These are phyloP conservation scores for Diaporthe citriasiana DNA, from an alignment of 2,329 filamentous ascomycete species.

Conservation along the genomic window DNA sequence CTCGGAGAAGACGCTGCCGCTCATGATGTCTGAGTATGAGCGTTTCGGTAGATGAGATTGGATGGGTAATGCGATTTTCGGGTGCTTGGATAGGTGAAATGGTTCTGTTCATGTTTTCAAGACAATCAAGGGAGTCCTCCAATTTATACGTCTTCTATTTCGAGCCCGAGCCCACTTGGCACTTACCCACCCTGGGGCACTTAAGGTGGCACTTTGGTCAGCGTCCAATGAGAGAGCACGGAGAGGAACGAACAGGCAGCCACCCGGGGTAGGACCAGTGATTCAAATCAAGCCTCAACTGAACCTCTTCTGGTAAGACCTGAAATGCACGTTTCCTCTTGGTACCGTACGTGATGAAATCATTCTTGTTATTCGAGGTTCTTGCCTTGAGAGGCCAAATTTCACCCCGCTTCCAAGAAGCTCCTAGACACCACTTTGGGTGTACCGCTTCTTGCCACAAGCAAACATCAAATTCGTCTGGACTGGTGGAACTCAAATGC, in stretches of 20 bases:
- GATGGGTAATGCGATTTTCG: background rate
- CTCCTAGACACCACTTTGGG: background rate
- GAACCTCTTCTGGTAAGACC: background rate
- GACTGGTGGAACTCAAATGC: background rate
- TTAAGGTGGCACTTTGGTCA: slow-evolving; percentile 13
- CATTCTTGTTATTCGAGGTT: too few species aligned
- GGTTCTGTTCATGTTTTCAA: background rate
- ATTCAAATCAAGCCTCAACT: slow-evolving; percentile 4
- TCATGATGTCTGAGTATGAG: slow-evolving; percentile 31
- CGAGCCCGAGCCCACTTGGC: slow-evolving; percentile 7
- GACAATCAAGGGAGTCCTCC: background rate
- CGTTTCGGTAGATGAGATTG: background rate
- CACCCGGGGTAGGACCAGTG: background rate
- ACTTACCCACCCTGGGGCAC: slow-evolving; percentile 6
- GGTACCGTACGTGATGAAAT: background rate
- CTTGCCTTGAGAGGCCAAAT: too few species aligned
- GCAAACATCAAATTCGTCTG: too few species aligned
- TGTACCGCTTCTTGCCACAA: background rate
- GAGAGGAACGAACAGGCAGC: slow-evolving; percentile 2
- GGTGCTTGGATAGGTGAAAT: background rate
- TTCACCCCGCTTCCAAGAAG: background rate
- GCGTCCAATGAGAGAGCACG: slow-evolving; percentile 17
- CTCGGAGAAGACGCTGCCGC: slow-evolving; percentile 57
- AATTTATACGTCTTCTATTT: slow-evolving; percentile 7
- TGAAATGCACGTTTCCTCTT: background rate